These are phyloP conservation scores for Pachysandra terminalis DNA, from an alignment of 164 flowering plant genomes.

Conservation along the genomic window DNA sequence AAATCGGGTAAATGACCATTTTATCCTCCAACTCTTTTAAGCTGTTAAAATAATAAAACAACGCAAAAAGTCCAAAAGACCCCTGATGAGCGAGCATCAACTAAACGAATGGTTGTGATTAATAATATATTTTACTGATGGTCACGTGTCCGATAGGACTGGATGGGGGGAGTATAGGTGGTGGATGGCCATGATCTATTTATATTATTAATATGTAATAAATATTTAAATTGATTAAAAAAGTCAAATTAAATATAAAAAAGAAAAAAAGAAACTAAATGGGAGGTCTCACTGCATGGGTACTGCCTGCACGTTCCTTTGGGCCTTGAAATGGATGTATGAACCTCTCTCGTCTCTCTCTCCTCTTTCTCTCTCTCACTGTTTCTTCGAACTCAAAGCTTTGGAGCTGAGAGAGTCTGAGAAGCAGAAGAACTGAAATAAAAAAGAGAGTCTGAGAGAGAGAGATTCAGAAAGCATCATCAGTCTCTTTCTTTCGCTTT, in stretches of 20 bases:
- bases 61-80: too few species aligned
- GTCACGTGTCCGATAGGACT: too few species aligned
- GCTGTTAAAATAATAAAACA: too few species aligned
- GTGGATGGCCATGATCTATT: background rate
- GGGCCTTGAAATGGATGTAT: conserved; percentile 23
- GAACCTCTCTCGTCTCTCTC: background rate
- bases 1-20: too few species aligned
- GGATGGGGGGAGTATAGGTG: background rate
- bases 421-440: background rate
- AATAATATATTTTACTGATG: too few species aligned
- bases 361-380: conserved; percentile 5
- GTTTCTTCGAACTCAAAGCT: background rate
- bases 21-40: too few species aligned
- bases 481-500: background rate
- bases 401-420: background rate
- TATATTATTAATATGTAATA: background rate
- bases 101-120: too few species aligned
- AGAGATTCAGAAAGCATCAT: too few species aligned
- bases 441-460: too few species aligned
- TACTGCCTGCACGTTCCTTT: conserved; percentile 45
- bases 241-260: too few species aligned
- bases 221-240: background rate
- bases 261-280: conserved; percentile 3
- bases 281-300: conserved; percentile 26
- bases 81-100: too few species aligned